Evolutionary conservation across 768 basidiomycete genomes (phyloP), one percentile per base, ranked within the genome.

Genomic region (Zangia roseola): DNA sequence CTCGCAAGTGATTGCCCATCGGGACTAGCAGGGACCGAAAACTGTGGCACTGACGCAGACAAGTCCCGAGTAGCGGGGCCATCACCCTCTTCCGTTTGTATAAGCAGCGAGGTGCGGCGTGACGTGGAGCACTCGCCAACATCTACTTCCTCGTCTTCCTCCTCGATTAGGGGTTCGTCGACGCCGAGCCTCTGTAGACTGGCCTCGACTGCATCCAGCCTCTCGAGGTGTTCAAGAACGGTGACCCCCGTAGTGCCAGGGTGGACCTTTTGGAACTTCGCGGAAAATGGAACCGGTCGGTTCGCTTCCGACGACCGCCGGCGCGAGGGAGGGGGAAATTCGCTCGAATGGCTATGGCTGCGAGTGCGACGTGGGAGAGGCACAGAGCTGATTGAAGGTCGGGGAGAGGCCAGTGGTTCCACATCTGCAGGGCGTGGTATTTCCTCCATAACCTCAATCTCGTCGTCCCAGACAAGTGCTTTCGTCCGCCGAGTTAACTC

Each of bases 211-310:
- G 81, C 85, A 62, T 94, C 91, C 39, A 94, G 69, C 39, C 88
- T 82, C 61, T 94, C 91, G 55, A 94, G 75, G 56, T 92, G 90
- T 59, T 90, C 88, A 31, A 94, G 75, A 40, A 93, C 84, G 10
- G 83, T 86, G 21, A 93, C 90, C 10, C 91, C 91, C 0, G 89
- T 92, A 24, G 89, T 91, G 31, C 87, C 88, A 39, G 89, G 89
- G 61, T 90, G 87, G 28, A 91, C 84, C 40, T 83, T 80, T 61
- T 86, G 82, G 67, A 88, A 88, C 69, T 91, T 91, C n/a, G 84
- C 79, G 12, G 84, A 82, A 64, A 92, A 90, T 4, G 89, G 87
- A 13, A 92, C 85, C 0, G 91, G 90, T 28, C 91, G 79, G 17
- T 81, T 76, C 21, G 76, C 74, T 40, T 86, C 86, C 7, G 80